Percentiles rank a stretch among this genome's conserved stretches.
phyloP scores from a whole-genome alignment of 2,329 filamentous ascomycete species.

The Curvularia spicifera region DNA sequence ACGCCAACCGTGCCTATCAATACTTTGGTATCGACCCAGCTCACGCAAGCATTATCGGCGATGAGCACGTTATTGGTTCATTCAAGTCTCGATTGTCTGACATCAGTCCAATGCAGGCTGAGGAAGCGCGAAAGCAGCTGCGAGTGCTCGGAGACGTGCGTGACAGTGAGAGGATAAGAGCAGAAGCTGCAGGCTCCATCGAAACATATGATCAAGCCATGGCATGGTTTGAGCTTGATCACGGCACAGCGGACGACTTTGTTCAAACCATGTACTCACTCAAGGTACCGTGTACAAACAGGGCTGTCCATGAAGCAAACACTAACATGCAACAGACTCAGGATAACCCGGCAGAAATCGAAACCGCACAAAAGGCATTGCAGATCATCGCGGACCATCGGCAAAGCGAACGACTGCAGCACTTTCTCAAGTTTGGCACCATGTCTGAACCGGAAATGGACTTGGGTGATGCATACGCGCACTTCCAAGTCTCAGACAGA shows the following conservation, averaged over 20 bases:
- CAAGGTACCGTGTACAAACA: slow-evolving; percentile 54
- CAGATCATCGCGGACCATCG: slow-evolving; percentile 64
- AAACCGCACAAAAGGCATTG: slow-evolving; percentile 62
- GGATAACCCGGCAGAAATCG: slow-evolving; percentile 59
- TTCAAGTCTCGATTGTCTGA: slow-evolving; percentile 67
- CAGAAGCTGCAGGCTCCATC: slow-evolving; percentile 64
- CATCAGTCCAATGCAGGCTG: slow-evolving; percentile 59
- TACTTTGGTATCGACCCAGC: slow-evolving; percentile 61
- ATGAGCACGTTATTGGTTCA: slow-evolving; percentile 66
- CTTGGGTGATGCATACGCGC: slow-evolving; percentile 46
- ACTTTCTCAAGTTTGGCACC: slow-evolving; percentile 61
- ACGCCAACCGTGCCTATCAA: slow-evolving; percentile 64
- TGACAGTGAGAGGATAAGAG: slow-evolving; percentile 63
- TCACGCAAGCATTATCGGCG: slow-evolving; percentile 53
- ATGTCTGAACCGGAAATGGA: slow-evolving; percentile 61
- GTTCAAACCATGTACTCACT: slow-evolving; percentile 63
- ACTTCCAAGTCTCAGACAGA: slow-evolving; percentile 57
- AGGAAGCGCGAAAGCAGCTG: slow-evolving; percentile 63
- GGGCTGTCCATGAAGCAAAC: neutral
- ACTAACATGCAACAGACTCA: slow-evolving; percentile 49
- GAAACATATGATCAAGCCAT: slow-evolving; percentile 70
- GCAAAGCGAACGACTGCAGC: slow-evolving; percentile 61
- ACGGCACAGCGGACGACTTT: slow-evolving; percentile 61
- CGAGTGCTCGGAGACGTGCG: slow-evolving; percentile 66
- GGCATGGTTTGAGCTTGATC: slow-evolving; percentile 62